These are phyloP conservation scores for Solanum corneliomulleri DNA, from an alignment of 257 asterid species.

Conservation along the genomic window DNA sequence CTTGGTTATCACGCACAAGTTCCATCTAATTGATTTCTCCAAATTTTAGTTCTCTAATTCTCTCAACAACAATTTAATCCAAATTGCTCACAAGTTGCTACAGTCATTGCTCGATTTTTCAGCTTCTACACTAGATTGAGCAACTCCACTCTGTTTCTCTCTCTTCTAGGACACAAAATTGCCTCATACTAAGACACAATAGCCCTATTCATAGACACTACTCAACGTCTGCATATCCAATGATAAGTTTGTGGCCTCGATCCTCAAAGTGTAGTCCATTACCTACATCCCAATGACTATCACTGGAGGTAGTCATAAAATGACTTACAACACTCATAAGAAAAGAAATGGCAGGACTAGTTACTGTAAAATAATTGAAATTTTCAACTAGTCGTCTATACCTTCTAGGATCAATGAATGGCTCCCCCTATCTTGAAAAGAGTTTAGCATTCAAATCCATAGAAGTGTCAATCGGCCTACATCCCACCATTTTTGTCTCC, in stretches of 20 bases:
- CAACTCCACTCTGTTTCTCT: neutral
- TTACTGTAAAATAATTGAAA: neutral
- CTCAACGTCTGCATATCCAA: neutral
- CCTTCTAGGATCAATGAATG: neutral
- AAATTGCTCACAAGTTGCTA: neutral
- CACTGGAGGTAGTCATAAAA: neutral
- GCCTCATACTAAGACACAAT: neutral
- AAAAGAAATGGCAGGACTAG: neutral
- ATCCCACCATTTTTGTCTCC: neutral
- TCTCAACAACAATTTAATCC: neutral
- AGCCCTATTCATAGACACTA: too few relatives aligned
- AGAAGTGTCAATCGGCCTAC: neutral
- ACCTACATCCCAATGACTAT: neutral
- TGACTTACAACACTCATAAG: neutral
- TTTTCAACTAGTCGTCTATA: neutral
- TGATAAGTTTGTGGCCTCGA: neutral
- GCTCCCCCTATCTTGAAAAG: neutral
- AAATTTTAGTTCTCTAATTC: neutral
- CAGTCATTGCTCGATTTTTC: neutral
- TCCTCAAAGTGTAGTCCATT: neutral
- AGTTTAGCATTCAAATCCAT: neutral
- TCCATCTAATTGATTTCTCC: neutral
- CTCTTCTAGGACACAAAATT: neutral
- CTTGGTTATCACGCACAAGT: neutral
- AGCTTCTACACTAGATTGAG: neutral